Evolutionary conservation across 140 eudicot genomes (phyloP), one percentile per base, ranked within the genome.

Genomic region (Bidens hawaiensis): DNA sequence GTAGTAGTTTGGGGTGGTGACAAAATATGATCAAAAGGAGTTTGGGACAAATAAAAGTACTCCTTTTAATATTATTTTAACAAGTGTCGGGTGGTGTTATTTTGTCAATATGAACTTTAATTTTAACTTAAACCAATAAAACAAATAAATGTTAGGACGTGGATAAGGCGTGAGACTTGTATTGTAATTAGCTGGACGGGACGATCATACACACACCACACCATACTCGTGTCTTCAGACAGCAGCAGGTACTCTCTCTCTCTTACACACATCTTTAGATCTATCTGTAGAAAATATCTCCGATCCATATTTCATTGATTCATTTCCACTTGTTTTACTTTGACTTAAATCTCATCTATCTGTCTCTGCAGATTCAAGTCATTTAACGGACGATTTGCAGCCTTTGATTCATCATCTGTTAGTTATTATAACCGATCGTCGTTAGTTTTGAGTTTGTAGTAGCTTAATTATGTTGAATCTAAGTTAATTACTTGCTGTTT

Each of bases 201-300:
- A 70, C 30, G 6, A 47, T 60, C 22, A 55, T 11, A 42, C 27
- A 54, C 45, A 54, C 16, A n/a, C n/a, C 45, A 53, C 48, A 60
- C 54, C 41, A 62, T 21, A 40, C 47, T 48, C 42, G 50, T 15
- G 2, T 40, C 24, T 34, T 62, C 56, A 13, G 24, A 26, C 27
- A 27, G 25, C 69, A 52, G 55, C 61, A 73, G 72, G 78, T 64
- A 60, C 58, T 0, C 60, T 46, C 15, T 45, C 70, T 36, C 46
- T 40, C 49, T 42, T 1, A 12, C 51, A 10, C 41, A 10, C 42
- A 43, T 42, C 24, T 33, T 45, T 55, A 43, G 72, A 72, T 72
- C 72, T 43, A 54, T 22, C n/a, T n/a, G n/a, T n/a, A n/a, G 12
- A 30, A 33, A 6, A 4, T 33, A 40, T 33, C 11, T 64, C 67